Percentiles rank a stretch among this genome's conserved stretches.
Evolutionary conservation across 148 eudicot species (phyloP).

Genomic region (Rhododendron ovatum): DNA sequence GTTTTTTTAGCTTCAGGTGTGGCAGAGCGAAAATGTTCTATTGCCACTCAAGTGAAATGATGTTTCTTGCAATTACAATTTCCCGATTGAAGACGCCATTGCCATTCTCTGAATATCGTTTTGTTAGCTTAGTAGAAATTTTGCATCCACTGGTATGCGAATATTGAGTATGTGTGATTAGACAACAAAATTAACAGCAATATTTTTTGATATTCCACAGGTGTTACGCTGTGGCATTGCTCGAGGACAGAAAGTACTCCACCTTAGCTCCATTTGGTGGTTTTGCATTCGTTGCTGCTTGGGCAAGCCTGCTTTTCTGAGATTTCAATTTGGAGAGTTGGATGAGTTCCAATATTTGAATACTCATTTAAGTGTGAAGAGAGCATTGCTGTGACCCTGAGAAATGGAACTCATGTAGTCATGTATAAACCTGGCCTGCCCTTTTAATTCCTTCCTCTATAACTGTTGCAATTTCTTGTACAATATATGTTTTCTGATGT

Average conservation of each 20-base stretch:
- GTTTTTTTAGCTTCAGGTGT: neutral
- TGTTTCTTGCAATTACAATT: neutral
- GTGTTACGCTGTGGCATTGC: conserved; percentile 74
- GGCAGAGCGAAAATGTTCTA: neutral
- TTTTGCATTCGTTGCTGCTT: conserved; percentile 82
- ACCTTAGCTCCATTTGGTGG: conserved; percentile 83
- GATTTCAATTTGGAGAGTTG: neutral
- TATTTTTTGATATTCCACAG: conserved; percentile 24
- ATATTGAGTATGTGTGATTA: neutral
- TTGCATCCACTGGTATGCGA: neutral
- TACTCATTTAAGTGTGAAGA: neutral
- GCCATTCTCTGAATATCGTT: neutral
- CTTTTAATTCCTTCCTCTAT: neutral
- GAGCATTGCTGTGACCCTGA: too few relatives aligned
- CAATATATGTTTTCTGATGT: too few relatives aligned
- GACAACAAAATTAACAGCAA: neutral
- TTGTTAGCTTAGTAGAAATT: neutral
- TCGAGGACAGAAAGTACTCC: conserved; percentile 80
- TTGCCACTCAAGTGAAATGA: neutral
- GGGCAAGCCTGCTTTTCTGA: conserved; percentile 84
- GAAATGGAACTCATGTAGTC: neutral
- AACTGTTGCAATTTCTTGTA: too few relatives aligned
- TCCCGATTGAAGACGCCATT: neutral
- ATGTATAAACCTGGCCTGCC: neutral
- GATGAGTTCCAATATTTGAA: neutral